These are phyloP conservation scores for Typha latifolia DNA, from an alignment of 176 grass and related monocot genomes.

Conservation along the genomic window DNA sequence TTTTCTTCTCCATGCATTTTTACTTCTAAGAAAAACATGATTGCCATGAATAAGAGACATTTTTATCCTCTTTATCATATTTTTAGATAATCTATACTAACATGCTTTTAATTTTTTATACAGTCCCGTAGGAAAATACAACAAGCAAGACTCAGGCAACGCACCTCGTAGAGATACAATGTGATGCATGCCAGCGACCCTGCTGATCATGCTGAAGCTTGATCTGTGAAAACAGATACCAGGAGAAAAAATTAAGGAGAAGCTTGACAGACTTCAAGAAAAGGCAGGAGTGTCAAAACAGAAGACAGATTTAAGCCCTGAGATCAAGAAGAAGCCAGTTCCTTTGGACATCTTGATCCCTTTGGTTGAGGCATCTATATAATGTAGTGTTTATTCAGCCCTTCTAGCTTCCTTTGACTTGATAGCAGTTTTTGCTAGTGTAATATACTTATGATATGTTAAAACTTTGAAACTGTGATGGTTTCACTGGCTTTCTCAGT, in stretches of 20 bases:
- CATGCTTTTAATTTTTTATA: background rate
- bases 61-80: background rate
- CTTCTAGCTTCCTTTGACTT: background rate
- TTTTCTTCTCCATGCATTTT: background rate
- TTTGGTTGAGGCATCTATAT: conserved; percentile 6
- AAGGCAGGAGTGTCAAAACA: conserved; percentile 27
- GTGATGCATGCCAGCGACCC: conserved; percentile 31
- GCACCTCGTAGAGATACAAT: conserved; percentile 47
- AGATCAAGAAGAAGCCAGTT: conserved; percentile 13
- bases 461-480: background rate
- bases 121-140: conserved; percentile 17
- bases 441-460: background rate
- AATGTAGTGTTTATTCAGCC: background rate
- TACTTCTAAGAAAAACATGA: too few species aligned
- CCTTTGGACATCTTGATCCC: conserved; percentile 6
- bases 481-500: background rate
- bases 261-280: conserved; percentile 55
- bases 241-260: conserved; percentile 59
- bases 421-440: background rate
- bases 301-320: background rate
- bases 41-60: too few species aligned
- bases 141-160: conserved; percentile 8
- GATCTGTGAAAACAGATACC: conserved; percentile 43
- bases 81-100: background rate
- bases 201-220: conserved; percentile 30